Evolutionary conservation across 2,329 filamentous ascomycete species (phyloP).

Genomic region (Colletotrichum neosansevieriae): DNA sequence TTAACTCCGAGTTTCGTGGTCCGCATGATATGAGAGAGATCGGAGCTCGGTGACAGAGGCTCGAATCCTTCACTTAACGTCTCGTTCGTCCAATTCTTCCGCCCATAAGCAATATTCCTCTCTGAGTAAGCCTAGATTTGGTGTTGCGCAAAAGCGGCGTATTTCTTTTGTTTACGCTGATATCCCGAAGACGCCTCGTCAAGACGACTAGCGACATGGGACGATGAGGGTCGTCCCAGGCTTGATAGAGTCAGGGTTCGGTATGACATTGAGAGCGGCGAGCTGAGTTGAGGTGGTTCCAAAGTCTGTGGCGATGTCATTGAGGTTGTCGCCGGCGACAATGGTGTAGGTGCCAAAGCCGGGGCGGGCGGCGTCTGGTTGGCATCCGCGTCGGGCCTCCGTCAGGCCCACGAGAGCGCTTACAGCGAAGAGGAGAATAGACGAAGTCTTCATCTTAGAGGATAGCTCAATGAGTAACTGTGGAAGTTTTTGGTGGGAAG

Average conservation of each 20-base stretch:
- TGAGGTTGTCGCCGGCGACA: not conserved
- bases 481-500: not conserved
- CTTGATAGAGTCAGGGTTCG: conserved; percentile 6
- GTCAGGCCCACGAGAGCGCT: not conserved
- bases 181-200: not conserved
- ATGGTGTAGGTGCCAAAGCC: not conserved
- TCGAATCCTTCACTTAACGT: too few relatives aligned
- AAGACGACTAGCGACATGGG: not conserved
- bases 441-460: not conserved
- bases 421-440: not conserved
- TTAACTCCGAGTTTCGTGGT: too few relatives aligned
- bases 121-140: too few relatives aligned
- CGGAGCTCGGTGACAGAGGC: too few relatives aligned
- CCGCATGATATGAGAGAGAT: too few relatives aligned
- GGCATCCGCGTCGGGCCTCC: conserved; percentile 3
- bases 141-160: too few relatives aligned
- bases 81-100: too few relatives aligned
- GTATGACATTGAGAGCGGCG: not conserved
- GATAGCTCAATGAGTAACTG: not conserved
- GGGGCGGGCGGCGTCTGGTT: not conserved
- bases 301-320: conserved; percentile 3
- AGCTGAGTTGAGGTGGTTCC: conserved; percentile 8
- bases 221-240: not conserved
- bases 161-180: too few relatives aligned
- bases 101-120: too few relatives aligned